Base-by-base conservation (phyloP, 2,329 filamentous ascomycete genomes). In the Metarhizium anisopliae region DNA sequence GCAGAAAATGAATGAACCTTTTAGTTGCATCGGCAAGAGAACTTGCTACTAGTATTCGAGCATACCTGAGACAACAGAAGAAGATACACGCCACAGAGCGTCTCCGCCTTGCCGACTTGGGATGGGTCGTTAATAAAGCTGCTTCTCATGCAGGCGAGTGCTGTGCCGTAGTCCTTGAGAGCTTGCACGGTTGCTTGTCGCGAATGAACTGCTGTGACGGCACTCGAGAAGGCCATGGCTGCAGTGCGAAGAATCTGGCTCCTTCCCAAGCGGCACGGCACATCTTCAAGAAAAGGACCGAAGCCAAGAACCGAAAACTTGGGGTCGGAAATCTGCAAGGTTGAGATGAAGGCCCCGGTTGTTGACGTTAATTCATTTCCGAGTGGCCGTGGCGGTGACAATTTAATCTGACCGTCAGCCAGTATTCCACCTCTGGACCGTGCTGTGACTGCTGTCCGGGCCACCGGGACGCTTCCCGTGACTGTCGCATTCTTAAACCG, bases 281-380 rank as follows among this genome's bases (percentile, higher is more conserved):
- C 63, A n/a, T 75, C 67, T 1, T 65, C 63, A 11, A 80, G 61
- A 58, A 76, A 80, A 0, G 63, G 60, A 1, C 77, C 78, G 57
- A 77, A 80, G 14, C 73, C 74, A 47, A 66, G 66, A 6, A 80
- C 60, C 49, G 79, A 76, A 58, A 75, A 79, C 18, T 74, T 67
- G 18, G 77, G 65, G 50, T 79, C 74, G 0, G 68, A 70, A 3
- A 73, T 65, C 30, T 69, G 60, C 2, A 77, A 67, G 51, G 62
- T 63, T 52, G 57, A 69, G 51, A 63, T 70, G 53, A 65, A 63
- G 2, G 64, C 52, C n/a, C 55, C 52, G 14, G 55, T 45, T 3
- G 45, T 52, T 18, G 35, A 20, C 14, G 52, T 55, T 20, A 52
- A 30, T 29, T 57, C 50, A 32, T 50, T 55, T 29, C 50, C 55